Base-by-base conservation (phyloP, 345 rosid genomes). In the Eucalyptus grandis region DNA sequence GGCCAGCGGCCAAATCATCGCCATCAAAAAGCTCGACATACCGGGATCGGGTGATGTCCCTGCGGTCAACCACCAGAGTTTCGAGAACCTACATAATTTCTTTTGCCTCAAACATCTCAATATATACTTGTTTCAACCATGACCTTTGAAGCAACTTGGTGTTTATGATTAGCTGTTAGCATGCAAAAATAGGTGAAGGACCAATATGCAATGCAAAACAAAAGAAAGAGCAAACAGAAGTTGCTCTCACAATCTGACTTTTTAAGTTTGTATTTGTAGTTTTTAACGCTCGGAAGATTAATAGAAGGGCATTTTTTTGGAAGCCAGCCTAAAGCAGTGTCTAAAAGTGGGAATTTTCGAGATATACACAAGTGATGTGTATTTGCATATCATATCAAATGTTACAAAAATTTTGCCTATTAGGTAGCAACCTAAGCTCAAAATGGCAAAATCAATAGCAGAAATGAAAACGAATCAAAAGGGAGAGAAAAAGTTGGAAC, bases 21-120 rank as follows among this genome's bases (percentile, higher is more conserved):
- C 40, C 40, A 37, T 37, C 40, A 96, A 96, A 87, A 96, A 91
- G 83, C 92, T 94, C 54, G 88, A 93, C 81, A 51, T 91, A 56
- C 86, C 92, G 16, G 93, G 93, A 67, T 90, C 92, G 22, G 89
- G 85, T 40, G 93, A 93, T 19, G 90, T 95, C 81, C 94, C 93
- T 26, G 89, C 60, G 24, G 51, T 67, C 13, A 93, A 91, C 90
- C 91, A 86, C 53, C 92, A 85, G 89, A 93, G 93, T 89, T 94
- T 96, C 31, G 95, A 94, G 93, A 95, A 91, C 34, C 49, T 47
- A 12, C 49, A 47, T 47, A 47, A 47, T 47, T 47, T 47, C 49
- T 47, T 47, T 11, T 47, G 49, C 49, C 49, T 11, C 13, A 37
- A 11, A 4, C 14, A 47, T 47, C 11, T 47, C 49, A 47, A 13